Base-by-base conservation (phyloP, 1,284 basidiomycete species). In the Ustilago xerochloae region DNA sequence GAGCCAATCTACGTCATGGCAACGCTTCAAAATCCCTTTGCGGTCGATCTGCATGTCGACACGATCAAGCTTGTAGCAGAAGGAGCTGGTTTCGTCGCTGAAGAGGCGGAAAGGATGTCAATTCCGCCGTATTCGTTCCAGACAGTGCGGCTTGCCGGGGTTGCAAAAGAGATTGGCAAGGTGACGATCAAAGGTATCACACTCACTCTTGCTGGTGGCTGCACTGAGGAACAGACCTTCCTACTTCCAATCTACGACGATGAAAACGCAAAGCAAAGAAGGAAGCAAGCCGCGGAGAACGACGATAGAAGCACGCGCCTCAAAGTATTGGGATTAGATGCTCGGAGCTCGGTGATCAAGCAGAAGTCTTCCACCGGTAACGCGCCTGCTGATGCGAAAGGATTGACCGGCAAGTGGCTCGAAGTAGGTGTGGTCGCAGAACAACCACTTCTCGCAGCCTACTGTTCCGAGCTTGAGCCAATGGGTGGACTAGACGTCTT, bases 401-500 rank as follows among this genome's bases (percentile, higher is more conserved):
- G 43, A 28, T 4, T 9, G 22, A 18, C 22, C 6, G 30, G 26
- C 10, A 64, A 57, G 18, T 71, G 55, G 79, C 81, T 94, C 73
- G 89, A 93, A 78, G 92, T 91, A 80, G 86, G 88, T 32, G 91
- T 97, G 16, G 90, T 95, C 9, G 90, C 91, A 3, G 90, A 93
- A 72, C 93, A 94, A 80, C 96, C 96, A 4, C 84, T 93, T 30
- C 86, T 98, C 55, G 89, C 92, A 58, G 91, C 97, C 79, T 88
- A 92, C 67, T 88, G 92, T 82, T 92, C 91, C n/a, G 93, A 92
- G 6, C 86, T 97, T 16, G 93, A 91, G 0, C 61, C 57, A 0
- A 92, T 96, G 79, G 93, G 93, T 2, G 93, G 93, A 0, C 87
- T 97, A 28, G 95, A 96, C 91, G 86, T 99, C 54, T 96, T 94